Base-by-base conservation (phyloP, 2,329 filamentous ascomycete genomes). In the Phyllosticta citrichinensis region DNA sequence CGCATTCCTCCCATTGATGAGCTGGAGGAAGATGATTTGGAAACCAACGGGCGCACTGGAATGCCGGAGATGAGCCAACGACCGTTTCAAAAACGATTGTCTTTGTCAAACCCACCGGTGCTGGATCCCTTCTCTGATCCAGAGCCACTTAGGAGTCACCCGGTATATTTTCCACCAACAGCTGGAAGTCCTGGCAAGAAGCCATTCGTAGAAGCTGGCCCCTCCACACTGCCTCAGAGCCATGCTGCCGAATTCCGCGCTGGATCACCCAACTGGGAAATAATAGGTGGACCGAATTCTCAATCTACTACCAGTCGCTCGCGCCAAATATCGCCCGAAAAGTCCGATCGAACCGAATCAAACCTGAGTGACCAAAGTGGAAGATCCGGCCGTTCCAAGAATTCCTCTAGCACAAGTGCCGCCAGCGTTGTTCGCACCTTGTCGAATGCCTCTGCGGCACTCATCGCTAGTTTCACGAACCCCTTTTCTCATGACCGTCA, bases 1-100 rank as follows among this genome's bases (percentile, higher is more conserved):
- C 74, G 77, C 24, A 87, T 87, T 25, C 83, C 85, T 67, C 82
- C 83, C 0, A 87, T 87, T 54, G 83, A 85, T 47, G 82, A 85
- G 67, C 73, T 79, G 12, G 84, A 86, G 62, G 84, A 86, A 64
- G 81, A 84, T 57, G 81, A 83, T 62, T 75, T 76, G 1, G 40
- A 62, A 9, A 35, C 61, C 1, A 67, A 64, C 22, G 68, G 70
- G 12, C 40, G 56, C 24, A 65, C 63, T 6, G 35, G 56, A 14
- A 56, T 35, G 19, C 64, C 63, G 10, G 70, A 71, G 52, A 72
- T 71, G 69, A 51, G 61, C 33, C 68, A 72, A 60, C 57, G 60
- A 11, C 56, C 52, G 25, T 62, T 67, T 22, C 63, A 64, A 58
- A 62, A 11, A 67, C 69, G 8, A 63, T 71, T 24, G 67, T 70